phyloP scores from a whole-genome alignment of 1,284 basidiomycete species.

The Irpex lacteus region DNA sequence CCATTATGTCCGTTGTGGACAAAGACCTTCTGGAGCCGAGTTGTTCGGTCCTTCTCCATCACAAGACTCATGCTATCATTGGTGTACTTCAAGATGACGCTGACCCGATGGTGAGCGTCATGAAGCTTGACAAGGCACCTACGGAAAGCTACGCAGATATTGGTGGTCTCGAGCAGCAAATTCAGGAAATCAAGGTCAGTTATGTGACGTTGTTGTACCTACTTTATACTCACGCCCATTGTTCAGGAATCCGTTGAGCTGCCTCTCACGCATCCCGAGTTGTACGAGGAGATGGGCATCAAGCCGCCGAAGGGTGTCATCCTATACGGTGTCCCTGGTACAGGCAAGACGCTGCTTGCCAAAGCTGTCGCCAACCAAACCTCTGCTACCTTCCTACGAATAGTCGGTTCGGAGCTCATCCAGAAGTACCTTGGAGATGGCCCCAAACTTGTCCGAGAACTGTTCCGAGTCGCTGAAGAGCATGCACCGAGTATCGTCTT shows the following conservation, averaged over 20 bases:
- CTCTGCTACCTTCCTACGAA: conserved; percentile 96
- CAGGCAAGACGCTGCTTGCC: conserved; percentile 96
- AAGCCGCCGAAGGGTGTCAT: conserved; percentile 99
- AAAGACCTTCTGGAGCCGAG: conserved; percentile 97
- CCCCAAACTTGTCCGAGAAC: conserved; percentile 96
- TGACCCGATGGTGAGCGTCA: conserved; percentile 97
- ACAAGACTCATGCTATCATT: conserved; percentile 95
- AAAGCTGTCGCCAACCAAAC: conserved; percentile 99
- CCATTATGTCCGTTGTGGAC: conserved; percentile 99
- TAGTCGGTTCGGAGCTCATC: conserved; percentile 97
- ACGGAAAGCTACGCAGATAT: conserved; percentile 99
- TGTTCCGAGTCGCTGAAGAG: conserved; percentile 97
- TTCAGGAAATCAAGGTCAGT: conserved; percentile 96
- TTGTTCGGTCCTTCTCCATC: conserved; percentile 93
- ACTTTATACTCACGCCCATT: conserved; percentile 7
- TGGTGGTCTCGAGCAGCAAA: conserved; percentile 95
- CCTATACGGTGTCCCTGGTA: conserved; percentile 97
- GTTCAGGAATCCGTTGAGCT: conserved; percentile 94
- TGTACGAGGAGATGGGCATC: conserved; percentile 99
- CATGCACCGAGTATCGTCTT: conserved; percentile 99
- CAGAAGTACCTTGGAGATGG: conserved; percentile 99
- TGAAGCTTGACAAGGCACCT: conserved; percentile 99
- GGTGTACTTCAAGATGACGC: conserved; percentile 96
- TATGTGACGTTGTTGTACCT: background rate
- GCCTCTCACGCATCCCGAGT: conserved; percentile 95